Evolutionary conservation across 2,329 filamentous ascomycete genomes (phyloP).

Genomic region (Fusarium chlamydosporum): DNA sequence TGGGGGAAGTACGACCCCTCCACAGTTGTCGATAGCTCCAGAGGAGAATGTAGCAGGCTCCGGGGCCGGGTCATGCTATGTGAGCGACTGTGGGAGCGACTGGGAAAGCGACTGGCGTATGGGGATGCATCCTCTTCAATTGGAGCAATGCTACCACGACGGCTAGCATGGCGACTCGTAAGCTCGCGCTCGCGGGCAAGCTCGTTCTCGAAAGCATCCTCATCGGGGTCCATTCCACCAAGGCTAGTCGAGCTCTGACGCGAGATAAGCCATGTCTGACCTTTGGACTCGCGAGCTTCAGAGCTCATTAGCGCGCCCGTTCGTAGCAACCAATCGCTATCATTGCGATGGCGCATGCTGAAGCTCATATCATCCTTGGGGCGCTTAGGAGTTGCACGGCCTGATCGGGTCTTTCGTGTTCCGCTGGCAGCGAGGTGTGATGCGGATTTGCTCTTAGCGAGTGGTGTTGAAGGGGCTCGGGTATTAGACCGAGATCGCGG

Average conservation of each 20-base stretch:
- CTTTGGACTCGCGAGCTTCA: slow-evolving; percentile 76
- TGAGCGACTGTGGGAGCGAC: slow-evolving; percentile 58
- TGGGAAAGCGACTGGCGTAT: slow-evolving; percentile 63
- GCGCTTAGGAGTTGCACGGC: slow-evolving; percentile 56
- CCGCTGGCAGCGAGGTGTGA: slow-evolving; percentile 62
- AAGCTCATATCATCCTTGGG: slow-evolving; percentile 51
- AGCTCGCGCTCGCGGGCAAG: slow-evolving; percentile 65
- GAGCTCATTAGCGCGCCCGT: slow-evolving; percentile 73
- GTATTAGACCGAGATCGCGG: slow-evolving; percentile 63
- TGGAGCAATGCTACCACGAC: slow-evolving; percentile 61
- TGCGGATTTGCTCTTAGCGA: slow-evolving; percentile 75
- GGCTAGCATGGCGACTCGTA: slow-evolving; percentile 63
- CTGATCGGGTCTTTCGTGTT: slow-evolving; percentile 47
- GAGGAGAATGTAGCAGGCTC: slow-evolving; percentile 62
- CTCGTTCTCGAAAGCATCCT: slow-evolving; percentile 67
- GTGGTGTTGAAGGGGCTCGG: slow-evolving; percentile 58
- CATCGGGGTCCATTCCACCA: slow-evolving; percentile 66
- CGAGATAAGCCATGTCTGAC: slow-evolving; percentile 77
- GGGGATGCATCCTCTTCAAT: slow-evolving; percentile 57
- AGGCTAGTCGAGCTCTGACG: slow-evolving; percentile 75
- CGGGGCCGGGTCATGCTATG: slow-evolving; percentile 55
- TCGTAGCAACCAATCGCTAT: slow-evolving; percentile 76
- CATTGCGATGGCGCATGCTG: slow-evolving; percentile 58
- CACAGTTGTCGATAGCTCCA: slow-evolving; percentile 55
- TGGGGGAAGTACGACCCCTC: slow-evolving; percentile 47